Evolutionary conservation across 108 stramenopile species (phyloP).

Genomic region (Nitzschia sp.): DNA sequence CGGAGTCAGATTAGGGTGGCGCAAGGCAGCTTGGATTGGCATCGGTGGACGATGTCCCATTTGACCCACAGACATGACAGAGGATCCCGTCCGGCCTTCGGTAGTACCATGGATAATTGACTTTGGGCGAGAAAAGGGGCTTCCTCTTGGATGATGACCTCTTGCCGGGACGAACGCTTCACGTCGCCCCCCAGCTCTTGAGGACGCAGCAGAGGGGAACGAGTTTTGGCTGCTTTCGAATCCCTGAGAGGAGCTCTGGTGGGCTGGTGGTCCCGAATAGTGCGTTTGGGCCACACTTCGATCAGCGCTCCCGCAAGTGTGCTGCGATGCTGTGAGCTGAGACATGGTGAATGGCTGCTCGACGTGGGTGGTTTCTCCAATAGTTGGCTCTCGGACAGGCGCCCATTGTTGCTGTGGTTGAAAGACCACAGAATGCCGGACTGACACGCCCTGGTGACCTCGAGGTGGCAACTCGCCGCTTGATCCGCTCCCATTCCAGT

Average conservation of each 20-base stretch:
- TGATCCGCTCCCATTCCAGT: background rate
- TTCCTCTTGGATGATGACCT: too few species aligned
- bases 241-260: constrained; percentile 8
- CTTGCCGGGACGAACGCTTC: background rate
- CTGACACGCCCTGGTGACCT: background rate
- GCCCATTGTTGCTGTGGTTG: too few species aligned
- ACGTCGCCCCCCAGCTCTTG: background rate
- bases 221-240: background rate
- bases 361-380: background rate
- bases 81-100: too few species aligned
- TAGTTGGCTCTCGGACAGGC: background rate
- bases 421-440: too few species aligned
- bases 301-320: constrained; percentile 2
- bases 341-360: background rate
- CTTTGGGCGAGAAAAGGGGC: too few species aligned
- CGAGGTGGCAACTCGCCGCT: background rate
- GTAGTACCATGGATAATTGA: too few species aligned
- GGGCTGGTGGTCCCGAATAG: constrained; percentile 1
- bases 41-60: background rate
- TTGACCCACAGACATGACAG: background rate
- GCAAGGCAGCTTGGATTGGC: background rate
- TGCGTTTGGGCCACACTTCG: background rate
- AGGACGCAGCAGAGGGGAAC: background rate
- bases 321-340: background rate
- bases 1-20: background rate